Evolutionary conservation across 345 rosid species (phyloP).

Genomic region (Rhodomyrtus tomentosa): DNA sequence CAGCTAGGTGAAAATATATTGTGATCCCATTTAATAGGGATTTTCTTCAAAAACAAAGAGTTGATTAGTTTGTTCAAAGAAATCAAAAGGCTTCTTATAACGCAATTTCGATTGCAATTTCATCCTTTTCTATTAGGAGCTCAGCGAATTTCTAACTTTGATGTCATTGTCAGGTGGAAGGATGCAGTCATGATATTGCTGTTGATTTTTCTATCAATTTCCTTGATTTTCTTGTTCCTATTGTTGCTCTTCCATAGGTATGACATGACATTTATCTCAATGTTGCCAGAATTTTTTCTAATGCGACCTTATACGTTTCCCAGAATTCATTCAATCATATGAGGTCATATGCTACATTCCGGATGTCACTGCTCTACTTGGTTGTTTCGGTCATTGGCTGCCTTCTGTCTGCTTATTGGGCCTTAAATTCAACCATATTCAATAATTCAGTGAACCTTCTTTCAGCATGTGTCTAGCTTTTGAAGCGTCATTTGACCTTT

Average conservation of each 20-base stretch:
- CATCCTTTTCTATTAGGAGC: neutral
- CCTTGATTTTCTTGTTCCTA: conserved; percentile 68
- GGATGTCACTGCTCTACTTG: neutral
- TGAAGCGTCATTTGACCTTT: neutral
- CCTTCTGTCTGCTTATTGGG: neutral
- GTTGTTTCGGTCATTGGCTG: neutral
- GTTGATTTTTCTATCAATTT: conserved; percentile 45
- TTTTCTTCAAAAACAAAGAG: neutral
- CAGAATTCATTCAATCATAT: neutral
- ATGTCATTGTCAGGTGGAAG: conserved; percentile 70
- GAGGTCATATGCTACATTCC: neutral
- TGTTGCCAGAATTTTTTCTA: neutral
- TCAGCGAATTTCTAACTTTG: conserved; percentile 2
- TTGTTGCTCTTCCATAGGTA: conserved; percentile 88
- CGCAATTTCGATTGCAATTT: neutral
- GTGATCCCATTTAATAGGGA: neutral
- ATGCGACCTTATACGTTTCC: neutral
- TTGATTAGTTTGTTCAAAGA: neutral
- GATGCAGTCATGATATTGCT: conserved; percentile 53
- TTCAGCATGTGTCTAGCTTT: neutral
- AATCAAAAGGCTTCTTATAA: neutral
- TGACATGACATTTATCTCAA: neutral
- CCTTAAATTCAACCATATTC: neutral
- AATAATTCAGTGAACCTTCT: neutral
- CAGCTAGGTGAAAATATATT: neutral